Base-by-base conservation (phyloP, 139 green algal genomes). In the Deuterostichococcus epilithicus region DNA sequence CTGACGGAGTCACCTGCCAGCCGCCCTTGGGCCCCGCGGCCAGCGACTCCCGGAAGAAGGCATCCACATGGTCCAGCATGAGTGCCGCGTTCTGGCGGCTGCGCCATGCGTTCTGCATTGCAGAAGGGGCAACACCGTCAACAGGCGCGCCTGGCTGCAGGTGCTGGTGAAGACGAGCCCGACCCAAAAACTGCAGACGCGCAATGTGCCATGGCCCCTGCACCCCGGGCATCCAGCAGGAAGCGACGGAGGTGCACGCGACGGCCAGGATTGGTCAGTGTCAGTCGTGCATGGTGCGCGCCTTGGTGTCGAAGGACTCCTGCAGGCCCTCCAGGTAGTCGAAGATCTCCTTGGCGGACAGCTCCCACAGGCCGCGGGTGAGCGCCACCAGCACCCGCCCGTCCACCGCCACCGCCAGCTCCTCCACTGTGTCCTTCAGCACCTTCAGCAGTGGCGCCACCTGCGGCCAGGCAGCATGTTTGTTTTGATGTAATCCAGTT, bases 331-430 rank as follows among this genome's bases (percentile, higher is more conserved):
- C 86, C 1, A 81, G 77, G 77, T 88, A 90, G n/a, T 86, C 78
- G 52, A 84, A 81, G 67, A 90, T 79, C 26, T 90, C 81, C 58
- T 81, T 82, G 72, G 78, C 76, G 36, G 86, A 81, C 44, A 86
- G 81, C 78, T 90, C 86, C 86, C 86, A 90, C 72, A 90, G 81
- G 28, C 86, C 86, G 58, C 86, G 82, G 3, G 76, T 72, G 10
- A 90, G 75, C 15, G 86, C 84, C 23, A 86, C 82, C 73, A 83
- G 83, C 66, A 86, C 82, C 0, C 82, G 75, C 32, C 66, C 71
- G 67, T 87, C 82, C 13, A 63, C 52, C 13, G 52, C 52, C 13
- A 63, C 20, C 13, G 52, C 52, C 82, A 90, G 84, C 67, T 75
- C 79, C 44, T 66, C 73, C 39, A 90, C 37, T 39, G 83, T 76